phyloP scores from a whole-genome alignment of 106 monocot species.

The Dioscorea zingiberensis region DNA sequence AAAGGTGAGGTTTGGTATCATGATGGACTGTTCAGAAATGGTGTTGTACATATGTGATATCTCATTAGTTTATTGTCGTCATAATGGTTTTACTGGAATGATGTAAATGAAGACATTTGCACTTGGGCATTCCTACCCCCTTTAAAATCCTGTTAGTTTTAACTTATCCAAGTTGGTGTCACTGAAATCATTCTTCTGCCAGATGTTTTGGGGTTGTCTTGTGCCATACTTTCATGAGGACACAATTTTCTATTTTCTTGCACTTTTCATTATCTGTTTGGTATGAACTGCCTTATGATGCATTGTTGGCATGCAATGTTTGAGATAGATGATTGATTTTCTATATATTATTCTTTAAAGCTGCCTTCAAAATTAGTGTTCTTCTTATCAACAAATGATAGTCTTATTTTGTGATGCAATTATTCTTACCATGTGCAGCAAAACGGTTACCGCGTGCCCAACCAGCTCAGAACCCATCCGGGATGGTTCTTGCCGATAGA shows the following conservation, averaged over 20 bases:
- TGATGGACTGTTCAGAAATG: not conserved
- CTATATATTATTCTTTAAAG: not conserved
- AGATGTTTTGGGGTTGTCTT: too few relatives aligned
- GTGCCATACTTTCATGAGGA: too few relatives aligned
- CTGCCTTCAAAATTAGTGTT: not conserved
- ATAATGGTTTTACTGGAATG: too few relatives aligned
- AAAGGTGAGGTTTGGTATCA: too few relatives aligned
- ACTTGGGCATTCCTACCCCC: too few relatives aligned
- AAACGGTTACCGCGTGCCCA: constrained; percentile 25
- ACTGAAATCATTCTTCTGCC: too few relatives aligned
- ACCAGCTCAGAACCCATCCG: constrained; percentile 20
- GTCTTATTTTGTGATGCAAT: not conserved
- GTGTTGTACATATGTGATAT: not conserved
- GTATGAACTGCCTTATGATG: not conserved
- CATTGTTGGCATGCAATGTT: not conserved
- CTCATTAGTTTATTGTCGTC: not conserved
- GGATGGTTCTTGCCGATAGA: constrained; percentile 20
- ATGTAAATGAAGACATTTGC: too few relatives aligned
- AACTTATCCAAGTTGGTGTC: too few relatives aligned
- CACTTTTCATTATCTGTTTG: not conserved
- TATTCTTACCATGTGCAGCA: constrained; percentile 2
- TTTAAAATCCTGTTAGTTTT: too few relatives aligned
- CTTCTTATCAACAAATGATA: not conserved
- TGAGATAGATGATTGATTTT: not conserved
- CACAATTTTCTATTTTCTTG: not conserved